Evolutionary conservation across 129 eudicot species (phyloP).

Genomic region (Flaveria ramosissima): DNA sequence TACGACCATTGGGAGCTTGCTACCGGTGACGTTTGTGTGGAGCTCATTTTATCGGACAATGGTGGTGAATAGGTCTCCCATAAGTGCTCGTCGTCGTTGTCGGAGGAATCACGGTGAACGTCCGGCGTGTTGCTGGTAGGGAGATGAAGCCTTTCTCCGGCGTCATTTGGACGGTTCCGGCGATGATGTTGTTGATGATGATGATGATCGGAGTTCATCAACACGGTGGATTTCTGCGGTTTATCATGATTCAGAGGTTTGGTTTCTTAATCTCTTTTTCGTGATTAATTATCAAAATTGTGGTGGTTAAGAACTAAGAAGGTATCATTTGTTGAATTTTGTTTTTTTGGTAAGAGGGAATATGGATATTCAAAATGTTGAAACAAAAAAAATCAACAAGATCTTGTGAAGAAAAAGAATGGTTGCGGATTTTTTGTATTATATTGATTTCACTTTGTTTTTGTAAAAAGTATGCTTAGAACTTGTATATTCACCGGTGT

Average conservation of each 20-base stretch:
- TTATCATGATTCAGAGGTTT: background rate
- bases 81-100: background rate
- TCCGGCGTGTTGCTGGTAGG: slow-evolving; percentile 6
- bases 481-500: too few species aligned
- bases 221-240: slow-evolving; percentile 2
- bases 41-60: slow-evolving; percentile 5
- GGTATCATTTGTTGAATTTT: too few species aligned
- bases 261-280: too few species aligned
- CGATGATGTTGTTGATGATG: slow-evolving; percentile 20
- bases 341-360: background rate
- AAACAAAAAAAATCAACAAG: slow-evolving; percentile 6
- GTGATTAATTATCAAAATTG: too few species aligned
- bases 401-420: slow-evolving; percentile 1
- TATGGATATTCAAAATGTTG: slow-evolving; percentile 2
- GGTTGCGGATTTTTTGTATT: background rate
- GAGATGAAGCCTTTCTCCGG: slow-evolving; percentile 11
- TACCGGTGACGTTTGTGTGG: slow-evolving; percentile 30
- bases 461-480: too few species aligned
- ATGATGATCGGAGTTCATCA: slow-evolving; percentile 22
- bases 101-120: slow-evolving; percentile 9
- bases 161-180: slow-evolving; percentile 23
- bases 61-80: background rate
- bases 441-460: too few species aligned
- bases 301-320: too few species aligned
- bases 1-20: slow-evolving; percentile 31